These are phyloP conservation scores for Populus ilicifolia DNA, from an alignment of 345 rosid species.

Conservation along the genomic window DNA sequence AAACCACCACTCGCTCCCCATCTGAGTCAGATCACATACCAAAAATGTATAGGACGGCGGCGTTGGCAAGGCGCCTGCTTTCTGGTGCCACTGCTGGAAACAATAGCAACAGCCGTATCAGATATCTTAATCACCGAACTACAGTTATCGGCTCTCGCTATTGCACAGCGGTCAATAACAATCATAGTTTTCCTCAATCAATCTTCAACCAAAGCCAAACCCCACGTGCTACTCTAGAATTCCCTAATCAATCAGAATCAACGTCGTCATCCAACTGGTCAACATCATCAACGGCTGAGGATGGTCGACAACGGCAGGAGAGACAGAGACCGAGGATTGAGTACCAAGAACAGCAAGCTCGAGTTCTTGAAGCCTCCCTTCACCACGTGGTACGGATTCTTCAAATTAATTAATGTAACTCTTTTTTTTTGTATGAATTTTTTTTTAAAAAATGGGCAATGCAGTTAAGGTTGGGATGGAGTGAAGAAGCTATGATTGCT, in stretches of 20 bases:
- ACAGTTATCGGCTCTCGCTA: constrained; percentile 27
- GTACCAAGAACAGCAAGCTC: constrained; percentile 71
- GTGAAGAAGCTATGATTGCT: constrained; percentile 82
- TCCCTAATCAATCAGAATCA: constrained; percentile 31
- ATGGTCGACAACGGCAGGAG: constrained; percentile 31
- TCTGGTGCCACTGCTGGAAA: constrained; percentile 16
- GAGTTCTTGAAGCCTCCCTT: constrained; percentile 73
- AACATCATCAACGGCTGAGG: constrained; percentile 34
- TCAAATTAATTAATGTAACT: neutral
- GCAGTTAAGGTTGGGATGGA: constrained; percentile 76
- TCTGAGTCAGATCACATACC: neutral
- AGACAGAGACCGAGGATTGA: constrained; percentile 46
- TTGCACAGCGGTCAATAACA: constrained; percentile 27
- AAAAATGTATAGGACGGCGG: constrained; percentile 62
- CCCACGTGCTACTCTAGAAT: constrained; percentile 7
- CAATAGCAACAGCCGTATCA: constrained; percentile 11
- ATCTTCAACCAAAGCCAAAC: constrained; percentile 22
- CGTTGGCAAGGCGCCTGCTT: constrained; percentile 39
- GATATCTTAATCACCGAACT: constrained; percentile 17
- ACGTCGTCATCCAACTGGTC: constrained; percentile 27
- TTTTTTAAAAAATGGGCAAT: neutral
- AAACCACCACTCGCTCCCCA: neutral
- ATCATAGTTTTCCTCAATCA: constrained; percentile 21
- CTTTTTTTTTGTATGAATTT: neutral
- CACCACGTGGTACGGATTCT: constrained; percentile 62